Evolutionary conservation across 2,329 filamentous ascomycete species (phyloP).

Genomic region (Hypoxylon sp.): DNA sequence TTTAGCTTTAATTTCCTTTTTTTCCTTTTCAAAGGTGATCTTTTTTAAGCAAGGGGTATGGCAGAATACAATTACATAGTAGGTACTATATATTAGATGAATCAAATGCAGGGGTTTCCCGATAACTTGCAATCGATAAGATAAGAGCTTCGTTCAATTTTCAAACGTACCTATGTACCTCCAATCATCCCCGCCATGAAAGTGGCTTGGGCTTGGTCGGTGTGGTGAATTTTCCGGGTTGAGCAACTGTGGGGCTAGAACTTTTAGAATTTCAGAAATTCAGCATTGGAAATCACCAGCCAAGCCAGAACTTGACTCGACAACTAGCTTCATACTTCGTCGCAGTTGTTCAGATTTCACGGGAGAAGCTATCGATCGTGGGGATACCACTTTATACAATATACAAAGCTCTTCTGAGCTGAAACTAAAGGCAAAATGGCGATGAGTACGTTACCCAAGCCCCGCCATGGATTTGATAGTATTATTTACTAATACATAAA

Average conservation of each 20-base stretch:
- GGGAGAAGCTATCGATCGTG: not conserved
- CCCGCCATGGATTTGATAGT: slow-evolving; percentile 30
- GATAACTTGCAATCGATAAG: slow-evolving; percentile 6
- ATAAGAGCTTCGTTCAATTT: too few relatives aligned
- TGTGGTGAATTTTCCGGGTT: slow-evolving; percentile 33
- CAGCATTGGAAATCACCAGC: slow-evolving; percentile 10
- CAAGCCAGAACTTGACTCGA: slow-evolving; percentile 24
- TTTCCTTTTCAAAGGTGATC: too few relatives aligned
- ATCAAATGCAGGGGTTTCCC: too few relatives aligned
- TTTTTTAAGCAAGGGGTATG: too few relatives aligned
- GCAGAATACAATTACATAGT: too few relatives aligned
- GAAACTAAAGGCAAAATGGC: slow-evolving; percentile 58
- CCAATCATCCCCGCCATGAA: not conserved
- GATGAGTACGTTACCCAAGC: slow-evolving; percentile 60
- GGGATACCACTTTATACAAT: not conserved
- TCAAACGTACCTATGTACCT: slow-evolving; percentile 6
- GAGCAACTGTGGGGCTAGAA: slow-evolving; percentile 24
- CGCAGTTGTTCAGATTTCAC: slow-evolving; percentile 2
- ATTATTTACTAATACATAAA: slow-evolving; percentile 38
- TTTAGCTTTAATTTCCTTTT: too few relatives aligned
- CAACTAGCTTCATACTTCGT: slow-evolving; percentile 23
- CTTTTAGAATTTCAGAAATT: slow-evolving; percentile 39
- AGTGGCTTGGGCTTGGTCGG: slow-evolving; percentile 20
- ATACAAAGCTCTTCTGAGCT: slow-evolving; percentile 45
- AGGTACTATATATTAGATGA: too few relatives aligned